A percentile compares a stretch with the other conserved stretches of the same genome.
Evolutionary conservation across 139 green algal genomes (phyloP).

Genomic region (Asterochloris erici): DNA sequence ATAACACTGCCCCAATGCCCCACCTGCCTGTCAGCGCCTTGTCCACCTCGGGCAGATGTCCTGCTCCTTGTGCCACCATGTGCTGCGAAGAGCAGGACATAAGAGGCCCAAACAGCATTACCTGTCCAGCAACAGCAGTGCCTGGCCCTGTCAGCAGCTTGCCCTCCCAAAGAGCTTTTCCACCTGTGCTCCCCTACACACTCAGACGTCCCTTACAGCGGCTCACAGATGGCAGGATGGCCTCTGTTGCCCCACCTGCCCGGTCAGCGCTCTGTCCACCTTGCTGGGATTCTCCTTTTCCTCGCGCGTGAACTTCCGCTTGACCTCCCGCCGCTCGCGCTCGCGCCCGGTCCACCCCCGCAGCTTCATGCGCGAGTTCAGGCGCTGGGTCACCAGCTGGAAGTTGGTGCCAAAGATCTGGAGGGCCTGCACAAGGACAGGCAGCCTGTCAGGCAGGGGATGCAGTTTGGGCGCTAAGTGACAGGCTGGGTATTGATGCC

Average conservation of each 20-base stretch:
- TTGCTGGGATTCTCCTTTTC: background rate
- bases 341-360: background rate
- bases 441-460: too few relatives aligned
- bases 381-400: background rate
- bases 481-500: too few relatives aligned
- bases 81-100: too few relatives aligned
- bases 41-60: too few relatives aligned
- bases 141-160: too few relatives aligned
- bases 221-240: background rate
- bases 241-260: background rate
- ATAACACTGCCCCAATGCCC: too few relatives aligned
- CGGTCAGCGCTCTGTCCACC: background rate
- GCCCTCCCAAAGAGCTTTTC: too few relatives aligned
- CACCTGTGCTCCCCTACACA: background rate
- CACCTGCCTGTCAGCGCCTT: too few relatives aligned
- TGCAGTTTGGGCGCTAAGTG: too few relatives aligned
- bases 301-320: conserved; percentile 4
- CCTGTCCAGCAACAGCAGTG: too few relatives aligned
- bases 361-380: background rate
- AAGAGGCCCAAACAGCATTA: too few relatives aligned
- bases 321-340: background rate
- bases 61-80: too few relatives aligned
- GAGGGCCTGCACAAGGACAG: background rate
- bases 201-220: background rate
- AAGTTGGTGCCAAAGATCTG: conserved; percentile 1